Base-by-base conservation (phyloP, 176 grass and related monocot species). In the Bothriochloa decipiens region DNA sequence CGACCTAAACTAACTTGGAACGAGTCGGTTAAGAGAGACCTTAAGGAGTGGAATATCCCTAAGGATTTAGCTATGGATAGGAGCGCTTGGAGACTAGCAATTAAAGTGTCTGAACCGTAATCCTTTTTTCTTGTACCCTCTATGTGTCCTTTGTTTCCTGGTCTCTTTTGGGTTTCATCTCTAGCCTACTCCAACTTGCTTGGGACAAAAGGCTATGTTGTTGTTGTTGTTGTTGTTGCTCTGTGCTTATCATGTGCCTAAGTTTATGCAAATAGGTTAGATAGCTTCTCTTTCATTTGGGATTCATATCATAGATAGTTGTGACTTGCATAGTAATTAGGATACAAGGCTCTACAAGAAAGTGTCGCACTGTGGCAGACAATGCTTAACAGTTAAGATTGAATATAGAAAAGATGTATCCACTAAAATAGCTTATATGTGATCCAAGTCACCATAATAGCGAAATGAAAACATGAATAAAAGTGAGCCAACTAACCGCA, bases 401-500 rank as follows among this genome's bases (percentile, higher is more conserved):
- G 63, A 11, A 20, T 5, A 29, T 1, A 28, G 83, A 32, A 74
- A 74, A 37, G 0, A 70, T 25, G 33, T 41, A 74, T 20, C 23
- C 36, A 57, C 25, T 11, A 50, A 42, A 55, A 64, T 72, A 79
- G 23, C 23, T n/a, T 72, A 50, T 14, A 20, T 76, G 11, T 35
- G 22, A 13, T 57, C 26, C 17, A 85, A 82, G 1, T 50, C 40
- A 71, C 10, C 9, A 66, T 40, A 77, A 28, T 0, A 65, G 11
- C 47, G 4, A 73, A 82, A 68, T 57, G 7, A 60, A 74, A 83
- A 79, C 7, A 86, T 62, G 25, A 18, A 45, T 11, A 58, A 16
- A 78, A 53, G 25, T 75, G n/a, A 72, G 45, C 7, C 16, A 46
- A 84, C 87, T 85, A 69, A 98, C 96, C 46, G 93, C 91, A 86